A percentile compares a stretch with the other conserved stretches of the same genome.
Conservation (phyloP, 129 eudicot species). For the Artemisia tridentata region DNA sequence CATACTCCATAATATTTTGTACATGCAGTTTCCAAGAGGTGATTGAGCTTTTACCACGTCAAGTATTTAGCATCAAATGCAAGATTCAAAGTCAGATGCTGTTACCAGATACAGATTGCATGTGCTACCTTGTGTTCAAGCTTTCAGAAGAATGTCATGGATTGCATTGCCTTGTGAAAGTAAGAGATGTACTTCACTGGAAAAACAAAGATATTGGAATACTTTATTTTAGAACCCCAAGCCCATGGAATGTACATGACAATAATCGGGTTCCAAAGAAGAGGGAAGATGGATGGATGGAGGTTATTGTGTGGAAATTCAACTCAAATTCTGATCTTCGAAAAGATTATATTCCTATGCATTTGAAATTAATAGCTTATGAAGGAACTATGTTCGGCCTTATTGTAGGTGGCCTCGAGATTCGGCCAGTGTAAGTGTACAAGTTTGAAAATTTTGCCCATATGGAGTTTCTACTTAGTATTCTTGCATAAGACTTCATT, state of each 20-base stretch:
- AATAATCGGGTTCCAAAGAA: not conserved
- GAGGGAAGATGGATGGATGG: not conserved
- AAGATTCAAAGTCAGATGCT: not conserved
- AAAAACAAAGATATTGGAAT: not conserved
- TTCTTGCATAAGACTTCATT: too few relatives aligned
- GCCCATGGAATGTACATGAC: not conserved
- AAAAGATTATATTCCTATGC: not conserved
- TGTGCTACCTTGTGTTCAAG: not conserved
- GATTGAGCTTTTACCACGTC: not conserved
- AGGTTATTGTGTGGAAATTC: not conserved
- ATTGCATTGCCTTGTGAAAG: not conserved
- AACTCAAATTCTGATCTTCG: not conserved
- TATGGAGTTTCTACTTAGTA: too few relatives aligned
- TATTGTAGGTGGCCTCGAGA: too few relatives aligned
- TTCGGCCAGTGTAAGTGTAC: too few relatives aligned
- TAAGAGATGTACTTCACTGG: not conserved
- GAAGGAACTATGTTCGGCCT: not conserved
- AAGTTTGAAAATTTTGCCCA: too few relatives aligned
- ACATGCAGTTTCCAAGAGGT: not conserved
- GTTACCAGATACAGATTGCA: not conserved
- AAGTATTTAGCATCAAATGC: not conserved
- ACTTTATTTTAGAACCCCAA: not conserved
- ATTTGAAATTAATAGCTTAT: not conserved
- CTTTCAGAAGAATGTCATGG: not conserved
- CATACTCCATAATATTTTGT: too few relatives aligned